phyloP scores from a whole-genome alignment of 352 stramenopile species.

The Phytophthora pseudosyringae region DNA sequence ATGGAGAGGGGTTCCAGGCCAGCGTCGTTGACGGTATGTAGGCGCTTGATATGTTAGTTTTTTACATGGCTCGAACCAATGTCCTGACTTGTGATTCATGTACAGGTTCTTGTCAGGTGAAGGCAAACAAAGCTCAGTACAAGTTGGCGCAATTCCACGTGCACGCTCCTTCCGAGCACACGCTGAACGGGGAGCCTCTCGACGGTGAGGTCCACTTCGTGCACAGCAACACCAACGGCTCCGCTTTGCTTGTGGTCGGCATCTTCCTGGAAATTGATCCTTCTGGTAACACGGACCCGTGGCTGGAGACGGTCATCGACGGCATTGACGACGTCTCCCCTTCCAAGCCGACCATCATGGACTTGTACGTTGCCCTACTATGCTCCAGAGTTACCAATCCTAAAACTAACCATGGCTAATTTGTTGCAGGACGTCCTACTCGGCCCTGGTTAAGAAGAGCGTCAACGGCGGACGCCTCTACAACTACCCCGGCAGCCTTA shows the following conservation, averaged over 20 bases:
- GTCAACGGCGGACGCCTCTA: slow-evolving; percentile 27
- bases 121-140: slow-evolving; percentile 18
- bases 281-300: slow-evolving; percentile 33
- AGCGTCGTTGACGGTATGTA: slow-evolving; percentile 20
- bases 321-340: slow-evolving; percentile 31
- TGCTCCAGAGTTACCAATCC: not conserved
- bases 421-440: slow-evolving; percentile 40
- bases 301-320: slow-evolving; percentile 41
- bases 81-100: slow-evolving; percentile 1
- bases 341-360: slow-evolving; percentile 10
- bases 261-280: slow-evolving; percentile 35
- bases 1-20: slow-evolving; percentile 26
- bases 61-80: not conserved
- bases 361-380: slow-evolving; percentile 21
- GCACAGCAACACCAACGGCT: slow-evolving; percentile 36
- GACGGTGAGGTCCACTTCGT: slow-evolving; percentile 62
- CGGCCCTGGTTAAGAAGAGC: slow-evolving; percentile 47
- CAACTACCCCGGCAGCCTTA: slow-evolving; percentile 50
- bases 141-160: slow-evolving; percentile 48
- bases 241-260: slow-evolving; percentile 44
- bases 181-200: slow-evolving; percentile 39
- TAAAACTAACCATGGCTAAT: not conserved
- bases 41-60: too few relatives aligned
- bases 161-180: slow-evolving; percentile 58
- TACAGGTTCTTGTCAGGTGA: slow-evolving; percentile 23